Percentiles rank a stretch among this genome's conserved stretches.
Evolutionary conservation across 768 basidiomycete genomes (phyloP).

Genomic region (Daedaleopsis sinensis): DNA sequence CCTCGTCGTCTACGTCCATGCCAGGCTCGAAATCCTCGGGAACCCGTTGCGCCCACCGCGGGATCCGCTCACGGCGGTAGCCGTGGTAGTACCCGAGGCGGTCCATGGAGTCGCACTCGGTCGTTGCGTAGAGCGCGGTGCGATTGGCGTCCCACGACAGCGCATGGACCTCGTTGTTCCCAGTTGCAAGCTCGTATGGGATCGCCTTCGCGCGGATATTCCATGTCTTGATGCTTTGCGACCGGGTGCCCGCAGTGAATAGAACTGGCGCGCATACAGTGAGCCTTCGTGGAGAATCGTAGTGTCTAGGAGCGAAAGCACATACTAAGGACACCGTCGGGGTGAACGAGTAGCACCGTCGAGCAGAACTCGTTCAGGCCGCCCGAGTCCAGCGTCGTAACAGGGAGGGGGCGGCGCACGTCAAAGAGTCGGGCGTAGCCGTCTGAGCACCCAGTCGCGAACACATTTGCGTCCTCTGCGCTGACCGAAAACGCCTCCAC

Average conservation of each 20-base stretch:
- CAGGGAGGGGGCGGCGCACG: conserved; percentile 38
- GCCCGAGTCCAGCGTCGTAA: conserved; percentile 34
- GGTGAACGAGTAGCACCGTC: conserved; percentile 35
- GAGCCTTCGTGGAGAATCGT: no score
- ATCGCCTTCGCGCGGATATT: conserved; percentile 39
- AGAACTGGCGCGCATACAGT: conserved; percentile 1
- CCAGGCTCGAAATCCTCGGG: conserved; percentile 1
- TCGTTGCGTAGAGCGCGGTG: conserved; percentile 39
- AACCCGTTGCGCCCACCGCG: conserved; percentile 19
- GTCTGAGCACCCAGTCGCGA: conserved; percentile 40
- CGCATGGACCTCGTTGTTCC: conserved; percentile 42
- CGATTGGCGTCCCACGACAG: conserved; percentile 36
- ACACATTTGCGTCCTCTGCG: conserved; percentile 37
- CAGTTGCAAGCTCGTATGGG: conserved; percentile 47
- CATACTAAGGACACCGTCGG: conserved; percentile 42
- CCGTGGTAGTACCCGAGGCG: conserved; percentile 26
- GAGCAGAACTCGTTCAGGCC: conserved; percentile 22
- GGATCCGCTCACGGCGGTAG: conserved; percentile 28
- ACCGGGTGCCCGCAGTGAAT: conserved; percentile 34
- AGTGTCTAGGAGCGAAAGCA: not conserved
- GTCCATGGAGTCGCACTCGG: conserved; percentile 36
- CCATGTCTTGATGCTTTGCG: conserved; percentile 43
- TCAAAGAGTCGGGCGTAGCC: conserved; percentile 45
- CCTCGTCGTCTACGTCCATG: not conserved
- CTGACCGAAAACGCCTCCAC: conserved; percentile 38